Percentiles rank a stretch among this genome's conserved stretches.
phyloP scores from a whole-genome alignment of 2,329 filamentous ascomycete genomes.

The Aspergillus sp. region DNA sequence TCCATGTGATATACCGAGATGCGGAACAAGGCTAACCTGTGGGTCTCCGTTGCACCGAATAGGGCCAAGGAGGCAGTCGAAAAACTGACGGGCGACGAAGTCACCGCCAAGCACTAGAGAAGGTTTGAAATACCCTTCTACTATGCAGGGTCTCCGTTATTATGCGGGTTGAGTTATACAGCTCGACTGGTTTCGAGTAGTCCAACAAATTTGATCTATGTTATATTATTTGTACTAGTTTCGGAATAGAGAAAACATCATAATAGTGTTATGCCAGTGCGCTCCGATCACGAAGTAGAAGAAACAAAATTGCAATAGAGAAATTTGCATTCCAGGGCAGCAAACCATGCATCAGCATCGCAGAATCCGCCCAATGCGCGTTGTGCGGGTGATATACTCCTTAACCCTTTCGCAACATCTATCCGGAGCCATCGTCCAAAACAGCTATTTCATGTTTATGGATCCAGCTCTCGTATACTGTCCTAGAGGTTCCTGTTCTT shows the following conservation, averaged over 20 bases:
- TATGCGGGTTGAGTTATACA: not conserved
- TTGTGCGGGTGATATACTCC: too few species aligned
- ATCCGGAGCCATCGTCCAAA: too few species aligned
- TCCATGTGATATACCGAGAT: conserved; percentile 29
- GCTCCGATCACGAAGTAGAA: not conserved
- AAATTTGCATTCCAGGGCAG: too few species aligned
- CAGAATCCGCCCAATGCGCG: too few species aligned
- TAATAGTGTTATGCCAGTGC: not conserved
- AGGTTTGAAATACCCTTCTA: conserved; percentile 42
- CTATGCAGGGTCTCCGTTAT: conserved; percentile 20
- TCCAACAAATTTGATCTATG: not conserved
- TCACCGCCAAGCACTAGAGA: conserved; percentile 65
- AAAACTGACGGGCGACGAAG: conserved; percentile 62
- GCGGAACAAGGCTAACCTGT: conserved; percentile 28
- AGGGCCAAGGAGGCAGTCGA: conserved; percentile 66
- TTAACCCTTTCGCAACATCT: too few species aligned
- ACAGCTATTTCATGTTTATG: too few species aligned
- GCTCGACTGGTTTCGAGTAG: conserved; percentile 4
- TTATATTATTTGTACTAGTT: not conserved
- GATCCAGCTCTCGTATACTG: too few species aligned
- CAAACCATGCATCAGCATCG: too few species aligned
- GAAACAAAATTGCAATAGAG: too few species aligned
- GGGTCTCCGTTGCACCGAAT: conserved; percentile 27
- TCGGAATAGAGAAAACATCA: conserved; percentile 9
- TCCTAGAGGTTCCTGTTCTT: too few species aligned